Conservation (phyloP, 2,329 filamentous ascomycete genomes). For the Parafenestella ontariensis region DNA sequence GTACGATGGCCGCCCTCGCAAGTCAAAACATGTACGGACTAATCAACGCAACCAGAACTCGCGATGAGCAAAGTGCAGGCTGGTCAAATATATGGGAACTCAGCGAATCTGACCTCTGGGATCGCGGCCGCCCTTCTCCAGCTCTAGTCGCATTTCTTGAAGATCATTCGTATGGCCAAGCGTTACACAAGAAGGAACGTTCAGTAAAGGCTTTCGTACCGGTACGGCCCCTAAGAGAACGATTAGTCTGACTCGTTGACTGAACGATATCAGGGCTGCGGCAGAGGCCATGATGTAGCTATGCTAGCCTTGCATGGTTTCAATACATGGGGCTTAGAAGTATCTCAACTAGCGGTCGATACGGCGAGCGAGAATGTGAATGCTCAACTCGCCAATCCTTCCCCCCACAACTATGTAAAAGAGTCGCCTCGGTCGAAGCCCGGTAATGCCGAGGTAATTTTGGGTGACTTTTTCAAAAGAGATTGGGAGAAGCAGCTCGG, state of each 20-base stretch:
- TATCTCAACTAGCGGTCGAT: constrained; percentile 56
- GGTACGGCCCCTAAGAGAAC: constrained; percentile 5
- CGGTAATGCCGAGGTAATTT: constrained; percentile 58
- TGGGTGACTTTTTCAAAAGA: constrained; percentile 70
- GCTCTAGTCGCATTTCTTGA: constrained; percentile 50
- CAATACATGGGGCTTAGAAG: constrained; percentile 75
- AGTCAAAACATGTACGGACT: not conserved
- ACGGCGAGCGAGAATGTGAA: constrained; percentile 18
- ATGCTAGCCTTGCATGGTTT: constrained; percentile 76
- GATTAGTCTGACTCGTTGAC: not conserved
- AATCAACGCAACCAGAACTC: constrained; percentile 11
- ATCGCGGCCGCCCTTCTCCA: constrained; percentile 60
- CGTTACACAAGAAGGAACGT: constrained; percentile 20
- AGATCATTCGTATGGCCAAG: constrained; percentile 35
- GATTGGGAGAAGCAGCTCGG: too few relatives aligned
- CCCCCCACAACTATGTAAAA: not conserved
- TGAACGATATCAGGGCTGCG: constrained; percentile 63
- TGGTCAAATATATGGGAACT: constrained; percentile 64
- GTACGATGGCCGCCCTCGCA: constrained; percentile 3
- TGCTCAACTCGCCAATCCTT: constrained; percentile 11
- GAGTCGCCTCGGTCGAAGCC: not conserved
- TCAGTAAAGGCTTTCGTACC: constrained; percentile 73
- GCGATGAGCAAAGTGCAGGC: constrained; percentile 26
- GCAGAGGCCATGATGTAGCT: constrained; percentile 78
- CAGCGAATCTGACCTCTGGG: constrained; percentile 61